A percentile compares a stretch with the other conserved stretches of the same genome.
Evolutionary conservation across 1,139 yeast genomes (phyloP).

Genomic region (Yarrowia galli): DNA sequence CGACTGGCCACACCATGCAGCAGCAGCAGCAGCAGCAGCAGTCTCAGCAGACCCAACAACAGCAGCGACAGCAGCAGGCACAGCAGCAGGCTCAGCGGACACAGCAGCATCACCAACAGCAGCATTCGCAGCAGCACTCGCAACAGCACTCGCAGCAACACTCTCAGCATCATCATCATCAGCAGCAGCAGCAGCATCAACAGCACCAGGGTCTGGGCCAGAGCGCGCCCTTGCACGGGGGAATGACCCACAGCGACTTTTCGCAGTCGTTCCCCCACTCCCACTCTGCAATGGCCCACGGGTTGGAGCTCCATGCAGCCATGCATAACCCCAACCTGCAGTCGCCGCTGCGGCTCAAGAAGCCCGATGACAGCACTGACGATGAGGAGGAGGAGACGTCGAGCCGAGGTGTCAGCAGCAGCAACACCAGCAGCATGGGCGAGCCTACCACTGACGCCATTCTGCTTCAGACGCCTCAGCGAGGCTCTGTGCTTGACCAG

Average conservation of each 20-base stretch:
- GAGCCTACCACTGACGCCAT: slow-evolving; percentile 28
- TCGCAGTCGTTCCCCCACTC: slow-evolving; percentile 15
- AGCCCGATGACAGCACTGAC: slow-evolving; percentile 36
- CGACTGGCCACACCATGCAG: background rate
- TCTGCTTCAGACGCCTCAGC: slow-evolving; percentile 27
- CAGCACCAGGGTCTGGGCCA: slow-evolving; percentile 4
- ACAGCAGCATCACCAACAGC: background rate
- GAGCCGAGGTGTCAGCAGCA: background rate
- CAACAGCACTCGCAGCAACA: slow-evolving; percentile 1
- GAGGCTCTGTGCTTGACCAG: slow-evolving; percentile 15
- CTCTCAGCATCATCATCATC: background rate
- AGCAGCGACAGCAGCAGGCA: background rate
- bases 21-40: background rate
- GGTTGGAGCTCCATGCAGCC: slow-evolving; percentile 17
- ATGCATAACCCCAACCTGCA: slow-evolving; percentile 34
- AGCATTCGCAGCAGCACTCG: background rate
- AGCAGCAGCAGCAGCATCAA: background rate
- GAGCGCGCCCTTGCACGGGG: slow-evolving; percentile 9
- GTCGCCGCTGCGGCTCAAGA: slow-evolving; percentile 32
- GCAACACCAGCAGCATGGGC: slow-evolving; percentile 9
- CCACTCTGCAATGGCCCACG: slow-evolving; percentile 27
- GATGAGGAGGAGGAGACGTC: slow-evolving; percentile 31
- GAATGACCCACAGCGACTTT: background rate
- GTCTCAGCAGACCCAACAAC: slow-evolving; percentile 4
- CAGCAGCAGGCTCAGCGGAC: slow-evolving; percentile 4